Conservation (phyloP, 768 basidiomycete genomes). For the Lentinula sp. region DNA sequence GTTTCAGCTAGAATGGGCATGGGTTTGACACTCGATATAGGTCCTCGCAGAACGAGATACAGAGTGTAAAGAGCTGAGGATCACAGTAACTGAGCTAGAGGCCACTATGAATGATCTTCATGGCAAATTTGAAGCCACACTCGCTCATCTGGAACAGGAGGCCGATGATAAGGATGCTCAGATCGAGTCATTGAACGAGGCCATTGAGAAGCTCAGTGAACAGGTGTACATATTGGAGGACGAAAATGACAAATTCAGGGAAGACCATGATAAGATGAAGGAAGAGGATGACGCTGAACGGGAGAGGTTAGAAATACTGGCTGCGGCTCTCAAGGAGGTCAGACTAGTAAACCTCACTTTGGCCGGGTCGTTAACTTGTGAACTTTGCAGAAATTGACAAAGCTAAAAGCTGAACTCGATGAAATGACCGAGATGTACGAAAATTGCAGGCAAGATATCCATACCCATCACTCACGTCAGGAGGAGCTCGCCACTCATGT, state of each 20-base stretch:
- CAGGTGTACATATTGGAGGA: constrained; percentile 84
- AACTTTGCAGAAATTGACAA: constrained; percentile 55
- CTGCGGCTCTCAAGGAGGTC: constrained; percentile 78
- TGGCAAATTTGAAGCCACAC: constrained; percentile 65
- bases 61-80: constrained; percentile 69
- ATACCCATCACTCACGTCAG: constrained; percentile 63
- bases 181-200: constrained; percentile 63
- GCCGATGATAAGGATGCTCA: constrained; percentile 77
- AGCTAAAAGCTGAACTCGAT: constrained; percentile 59
- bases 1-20: not conserved
- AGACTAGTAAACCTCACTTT: constrained; percentile 10
- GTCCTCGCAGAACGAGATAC: constrained; percentile 74
- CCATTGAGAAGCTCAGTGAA: constrained; percentile 77
- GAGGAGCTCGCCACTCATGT: constrained; percentile 75
- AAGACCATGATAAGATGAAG: constrained; percentile 59
- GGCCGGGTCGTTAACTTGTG: not conserved
- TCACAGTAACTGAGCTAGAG: constrained; percentile 73
- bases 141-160: constrained; percentile 74
- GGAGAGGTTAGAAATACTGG: constrained; percentile 60
- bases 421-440: constrained; percentile 66
- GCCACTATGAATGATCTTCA: constrained; percentile 65
- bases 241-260: constrained; percentile 70
- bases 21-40: constrained; percentile 27
- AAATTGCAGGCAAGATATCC: constrained; percentile 51
- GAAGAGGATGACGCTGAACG: constrained; percentile 74